These are phyloP conservation scores for Porpolomopsis calyptriformis DNA, from an alignment of 768 basidiomycete genomes.

Conservation along the genomic window DNA sequence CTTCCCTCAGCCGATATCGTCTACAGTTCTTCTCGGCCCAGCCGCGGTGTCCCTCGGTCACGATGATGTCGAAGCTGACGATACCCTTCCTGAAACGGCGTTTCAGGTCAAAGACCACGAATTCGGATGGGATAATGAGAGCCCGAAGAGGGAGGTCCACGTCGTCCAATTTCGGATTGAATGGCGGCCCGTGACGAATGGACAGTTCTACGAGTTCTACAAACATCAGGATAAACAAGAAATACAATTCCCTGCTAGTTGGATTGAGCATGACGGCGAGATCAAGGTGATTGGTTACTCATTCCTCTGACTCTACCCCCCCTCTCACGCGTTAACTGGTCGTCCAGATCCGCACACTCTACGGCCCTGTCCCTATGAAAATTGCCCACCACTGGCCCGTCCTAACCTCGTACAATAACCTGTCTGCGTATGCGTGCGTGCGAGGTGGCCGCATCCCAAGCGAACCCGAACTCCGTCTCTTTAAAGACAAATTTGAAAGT, in stretches of 20 bases:
- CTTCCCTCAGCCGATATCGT: slow-evolving; percentile 29
- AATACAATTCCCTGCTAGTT: slow-evolving; percentile 57
- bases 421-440: slow-evolving; percentile 70
- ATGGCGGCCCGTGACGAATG: slow-evolving; percentile 82
- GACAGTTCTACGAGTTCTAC: slow-evolving; percentile 70
- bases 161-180: slow-evolving; percentile 68
- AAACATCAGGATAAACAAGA: slow-evolving; percentile 29
- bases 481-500: slow-evolving; percentile 62
- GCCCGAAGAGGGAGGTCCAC: slow-evolving; percentile 49
- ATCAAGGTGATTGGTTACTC: slow-evolving; percentile 31
- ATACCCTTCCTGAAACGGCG: slow-evolving; percentile 27
- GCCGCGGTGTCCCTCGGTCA: slow-evolving; percentile 62
- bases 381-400: slow-evolving; percentile 82
- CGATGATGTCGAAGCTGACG: slow-evolving; percentile 69
- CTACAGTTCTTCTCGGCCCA: slow-evolving; percentile 49
- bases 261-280: slow-evolving; percentile 47
- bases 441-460: slow-evolving; percentile 93
- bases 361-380: slow-evolving; percentile 71
- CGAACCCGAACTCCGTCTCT: slow-evolving; percentile 74
- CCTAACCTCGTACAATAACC: slow-evolving; percentile 62
- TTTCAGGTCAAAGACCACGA: slow-evolving; percentile 44
- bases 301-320: too few species aligned
- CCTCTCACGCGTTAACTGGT: neutral
- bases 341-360: slow-evolving; percentile 70
- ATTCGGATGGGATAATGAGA: slow-evolving; percentile 95